Evolutionary conservation across 345 rosid genomes (phyloP), one percentile per base, ranked within the genome.

Genomic region (Punica granatum): DNA sequence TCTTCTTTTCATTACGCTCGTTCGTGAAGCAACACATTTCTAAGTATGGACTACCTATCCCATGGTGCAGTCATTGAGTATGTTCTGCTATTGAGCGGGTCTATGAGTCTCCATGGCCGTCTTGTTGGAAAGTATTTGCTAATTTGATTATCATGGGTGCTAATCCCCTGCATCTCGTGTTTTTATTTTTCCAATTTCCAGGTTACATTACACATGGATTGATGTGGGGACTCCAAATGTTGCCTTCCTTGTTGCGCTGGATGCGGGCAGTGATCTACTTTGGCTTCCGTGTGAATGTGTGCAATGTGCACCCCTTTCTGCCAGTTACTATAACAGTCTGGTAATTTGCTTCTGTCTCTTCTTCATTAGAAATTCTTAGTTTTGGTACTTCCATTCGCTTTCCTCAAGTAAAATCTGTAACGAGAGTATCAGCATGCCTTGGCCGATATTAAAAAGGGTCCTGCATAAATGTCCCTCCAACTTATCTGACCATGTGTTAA

Each of bases 251-350:
- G 93, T 92, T 70, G 98, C 96, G 14, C 71, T 92, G 82, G 98
- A 92, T 70, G 73, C 82, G 0, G 96, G 96, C 39, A 87, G 98
- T 66, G 93, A 91, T 78, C 83, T 89, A 12, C 84, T 92, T 63
- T 92, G 98, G 96, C 74, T 92, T 75, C 96, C 98, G 25, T 92
- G 98, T 69, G 84, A 92, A 65, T 92, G 98, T 66, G 67, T 84
- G 41, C 92, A 84, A 70, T 92, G 98, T 33, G 93, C 93, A 65
- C 86, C 93, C 37, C 70, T 89, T 46, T 83, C 89, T 32, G 83
- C 96, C 62, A 72, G 80, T 73, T 69, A 78, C 80, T 87, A 92
- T 64, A 77, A 48, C 70, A 81, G 77, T 73, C 77, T 87, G 93
- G 98, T 92, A 84, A 46, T 83, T 75, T 63, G 37, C 46, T 60